Evolutionary conservation across 2,329 filamentous ascomycete species (phyloP), one percentile per base, ranked within the genome.

Genomic region (Aspergillus neoniger): DNA sequence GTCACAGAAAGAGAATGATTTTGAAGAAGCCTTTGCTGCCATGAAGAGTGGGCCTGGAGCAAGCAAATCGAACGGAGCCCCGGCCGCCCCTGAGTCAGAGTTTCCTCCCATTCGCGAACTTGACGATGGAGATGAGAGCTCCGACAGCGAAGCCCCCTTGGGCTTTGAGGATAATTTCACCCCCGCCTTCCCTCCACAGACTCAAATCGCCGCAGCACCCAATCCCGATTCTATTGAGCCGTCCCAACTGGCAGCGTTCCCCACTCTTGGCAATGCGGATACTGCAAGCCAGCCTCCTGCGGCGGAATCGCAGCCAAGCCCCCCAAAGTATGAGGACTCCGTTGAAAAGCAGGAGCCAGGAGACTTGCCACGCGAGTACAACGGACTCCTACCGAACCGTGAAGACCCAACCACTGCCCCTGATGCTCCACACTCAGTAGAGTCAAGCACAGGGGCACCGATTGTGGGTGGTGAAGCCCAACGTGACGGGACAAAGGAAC

Each of bases 81-180:
- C 67, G n/a, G 57, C 69, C 19, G 67, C 65, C 25, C 57, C 70
- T 30, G 58, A 63, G 70, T 83, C 86, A 21, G 95, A 98, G 73
- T 98, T 98, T 72, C 95, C 95, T 32, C 95, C 94, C 0, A 96
- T 98, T 62, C 88, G 89, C n/a, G 91, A 94, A 73, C 79, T 97
- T 60, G 89, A 91, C 63, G 84, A 87, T 30, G 90, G 93, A 59
- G 91, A 94, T 60, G 89, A 88, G 30, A 89, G 88, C 57, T 90
- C 86, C 61, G 91, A 91, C 51, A 85, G 86, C 52, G 92, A 91
- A 44, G 80, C 69, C 6, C 71, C 70, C 30, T 60, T 79, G 68
- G 92, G 93, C 0, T 98, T 98, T 72, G 94, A 96, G 53, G 95
- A 99, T 72, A 89, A 97, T 75, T 98, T 98, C 73, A 88, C 90